Evolutionary conservation across 2,329 filamentous ascomycete genomes (phyloP), one percentile per base, ranked within the genome.

Genomic region (Fusarium buharicum): DNA sequence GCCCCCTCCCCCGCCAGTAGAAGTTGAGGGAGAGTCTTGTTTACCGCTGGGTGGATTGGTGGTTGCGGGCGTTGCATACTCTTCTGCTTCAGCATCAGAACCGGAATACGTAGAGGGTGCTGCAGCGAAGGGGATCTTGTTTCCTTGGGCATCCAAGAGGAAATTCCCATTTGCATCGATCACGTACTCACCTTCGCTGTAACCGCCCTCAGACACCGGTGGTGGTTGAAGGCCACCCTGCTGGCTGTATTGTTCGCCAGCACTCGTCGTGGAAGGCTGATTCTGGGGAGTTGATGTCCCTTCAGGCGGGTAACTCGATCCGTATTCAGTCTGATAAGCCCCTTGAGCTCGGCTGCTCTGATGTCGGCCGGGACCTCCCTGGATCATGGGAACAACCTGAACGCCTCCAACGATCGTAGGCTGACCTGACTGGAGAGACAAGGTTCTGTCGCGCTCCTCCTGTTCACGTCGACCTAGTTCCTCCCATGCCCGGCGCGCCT

Each of bases 401-500:
- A 98, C 92, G 37, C 94, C 94, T 44, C 93, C 93, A 9, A 99
- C 91, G 44, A 96, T 82, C 1, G 93, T 97, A 13, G 94, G 91
- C 58, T 93, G 88, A 7, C 95, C 95, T 62, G 91, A 90, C 70
- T 95, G 89, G 20, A 99, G 81, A n/a, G 92, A 93, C 24, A 87
- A 83, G 2, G 91, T 95, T 40, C 92, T 86, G 63, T 97, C 93
- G 6, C 94, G 87, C 76, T 97, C 94, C 76, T 96, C 92, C 72
- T 97, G 92, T 76, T 98, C 95, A 47, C 93, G 87, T 47, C 94
- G 86, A 20, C 95, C 95, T 2, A 99, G 86, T 76, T 98, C 95
- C 78, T 99, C 95, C 95, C 95, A 99, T 2, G 95, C 95, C 54
- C 95, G 87, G 31, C 94, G 88, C 9, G 95, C 94, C 76, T 99